phyloP scores from a whole-genome alignment of 306 rosid genomes.

The Corylus americana region DNA sequence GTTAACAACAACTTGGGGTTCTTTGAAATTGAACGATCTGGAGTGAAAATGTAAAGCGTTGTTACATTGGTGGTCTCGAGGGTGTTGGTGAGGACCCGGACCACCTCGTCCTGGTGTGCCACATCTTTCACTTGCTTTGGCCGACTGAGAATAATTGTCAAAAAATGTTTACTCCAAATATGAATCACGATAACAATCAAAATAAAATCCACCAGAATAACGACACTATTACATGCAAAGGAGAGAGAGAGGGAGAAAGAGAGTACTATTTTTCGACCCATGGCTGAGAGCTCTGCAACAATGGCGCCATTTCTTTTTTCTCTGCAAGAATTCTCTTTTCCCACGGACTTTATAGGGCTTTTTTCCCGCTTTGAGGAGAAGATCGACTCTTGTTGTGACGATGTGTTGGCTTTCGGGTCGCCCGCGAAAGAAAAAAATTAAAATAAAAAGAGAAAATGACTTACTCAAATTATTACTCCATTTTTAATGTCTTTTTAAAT shows the following conservation, averaged over 20 bases:
- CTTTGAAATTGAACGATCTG: neutral
- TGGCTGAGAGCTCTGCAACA: conserved; percentile 73
- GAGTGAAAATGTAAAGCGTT: conserved; percentile 12
- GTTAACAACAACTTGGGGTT: neutral
- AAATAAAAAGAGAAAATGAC: no score
- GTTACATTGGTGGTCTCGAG: conserved; percentile 78
- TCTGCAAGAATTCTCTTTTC: neutral
- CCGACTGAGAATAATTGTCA: conserved; percentile 46
- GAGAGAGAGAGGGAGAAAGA: neutral
- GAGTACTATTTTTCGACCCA: conserved; percentile 95
- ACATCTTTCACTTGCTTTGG: conserved; percentile 93
- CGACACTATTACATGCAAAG: neutral
- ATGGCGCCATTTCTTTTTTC: conserved; percentile 66
- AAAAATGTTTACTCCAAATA: neutral
- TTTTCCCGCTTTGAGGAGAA: neutral
- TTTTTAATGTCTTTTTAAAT: no score
- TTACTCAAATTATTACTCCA: no score
- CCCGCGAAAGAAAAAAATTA: no score
- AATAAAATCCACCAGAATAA: neutral
- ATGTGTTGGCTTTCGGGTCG: no score
- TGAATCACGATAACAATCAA: neutral
- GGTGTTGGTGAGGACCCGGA: conserved; percentile 88
- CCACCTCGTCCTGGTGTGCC: conserved; percentile 93
- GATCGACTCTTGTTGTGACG: no score
- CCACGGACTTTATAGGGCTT: neutral